phyloP scores from a whole-genome alignment of 2,329 filamentous ascomycete genomes.

The Metarhizium robertsii region DNA sequence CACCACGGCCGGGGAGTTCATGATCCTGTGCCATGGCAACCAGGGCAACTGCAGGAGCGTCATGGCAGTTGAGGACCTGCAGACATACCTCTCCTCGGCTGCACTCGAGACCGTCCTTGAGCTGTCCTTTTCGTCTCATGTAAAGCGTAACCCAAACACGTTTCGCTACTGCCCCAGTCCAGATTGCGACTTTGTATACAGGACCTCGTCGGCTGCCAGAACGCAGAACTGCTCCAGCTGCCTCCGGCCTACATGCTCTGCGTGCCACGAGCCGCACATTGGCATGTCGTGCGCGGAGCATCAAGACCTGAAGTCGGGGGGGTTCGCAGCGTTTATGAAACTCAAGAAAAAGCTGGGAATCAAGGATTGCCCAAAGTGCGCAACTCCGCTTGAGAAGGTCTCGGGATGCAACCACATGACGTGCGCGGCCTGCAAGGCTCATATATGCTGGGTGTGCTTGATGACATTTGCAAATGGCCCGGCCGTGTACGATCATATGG shows the following conservation, averaged over 20 bases:
- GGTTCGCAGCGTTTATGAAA: slow-evolving; percentile 16
- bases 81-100: slow-evolving; percentile 18
- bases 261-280: slow-evolving; percentile 24
- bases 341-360: slow-evolving; percentile 25
- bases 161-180: slow-evolving; percentile 33
- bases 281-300: slow-evolving; percentile 24
- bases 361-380: slow-evolving; percentile 32
- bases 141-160: slow-evolving; percentile 19
- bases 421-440: slow-evolving; percentile 28
- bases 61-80: slow-evolving; percentile 15
- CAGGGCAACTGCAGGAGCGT: slow-evolving; percentile 13
- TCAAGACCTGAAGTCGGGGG: slow-evolving; percentile 15
- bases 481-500: slow-evolving; percentile 19
- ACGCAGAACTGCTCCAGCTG: slow-evolving; percentile 28
- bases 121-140: slow-evolving; percentile 24
- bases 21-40: slow-evolving; percentile 18
- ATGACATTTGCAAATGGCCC: slow-evolving; percentile 17
- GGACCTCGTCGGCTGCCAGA: slow-evolving; percentile 10
- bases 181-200: slow-evolving; percentile 34
- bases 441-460: slow-evolving; percentile 41
- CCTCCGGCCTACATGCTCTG: slow-evolving; percentile 22
- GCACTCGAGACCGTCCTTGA: slow-evolving; percentile 27
- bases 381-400: slow-evolving; percentile 30
- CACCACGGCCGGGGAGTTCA: background rate
- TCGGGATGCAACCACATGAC: slow-evolving; percentile 37